These are phyloP conservation scores for Linderina pennispora DNA, from an alignment of 192 early-diverging fungal species.

Conservation along the genomic window DNA sequence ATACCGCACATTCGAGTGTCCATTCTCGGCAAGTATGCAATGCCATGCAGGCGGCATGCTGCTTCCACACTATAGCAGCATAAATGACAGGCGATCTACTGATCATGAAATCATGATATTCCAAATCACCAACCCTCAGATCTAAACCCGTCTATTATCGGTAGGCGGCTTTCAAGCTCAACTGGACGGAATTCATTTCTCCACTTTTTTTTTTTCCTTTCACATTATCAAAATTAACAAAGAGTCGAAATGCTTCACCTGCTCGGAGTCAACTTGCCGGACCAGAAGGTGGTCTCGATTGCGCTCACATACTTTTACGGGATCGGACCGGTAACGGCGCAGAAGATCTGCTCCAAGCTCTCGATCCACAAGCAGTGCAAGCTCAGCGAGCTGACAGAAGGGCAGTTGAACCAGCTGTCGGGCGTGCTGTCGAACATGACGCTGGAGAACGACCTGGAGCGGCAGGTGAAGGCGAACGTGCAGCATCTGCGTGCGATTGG, in stretches of 20 bases:
- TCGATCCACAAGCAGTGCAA: constrained; percentile 81
- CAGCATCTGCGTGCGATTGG: constrained; percentile 67
- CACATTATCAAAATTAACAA: background rate
- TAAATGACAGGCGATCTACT: no score
- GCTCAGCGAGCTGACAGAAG: constrained; percentile 81
- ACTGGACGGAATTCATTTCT: constrained; percentile 3
- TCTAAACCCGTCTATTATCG: no score
- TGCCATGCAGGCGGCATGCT: no score
- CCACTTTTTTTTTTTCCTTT: background rate
- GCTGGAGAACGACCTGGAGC: constrained; percentile 73
- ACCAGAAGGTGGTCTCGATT: constrained; percentile 78
- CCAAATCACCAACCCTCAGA: no score
- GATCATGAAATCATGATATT: no score
- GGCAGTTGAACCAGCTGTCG: constrained; percentile 81
- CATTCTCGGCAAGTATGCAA: no score
- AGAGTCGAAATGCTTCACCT: constrained; percentile 67
- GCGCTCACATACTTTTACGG: constrained; percentile 87
- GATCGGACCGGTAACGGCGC: constrained; percentile 71
- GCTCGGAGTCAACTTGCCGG: constrained; percentile 92
- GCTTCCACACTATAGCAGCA: no score
- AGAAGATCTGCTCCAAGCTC: constrained; percentile 71
- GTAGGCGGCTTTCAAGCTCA: background rate
- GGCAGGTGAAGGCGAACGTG: constrained; percentile 64
- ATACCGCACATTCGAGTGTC: no score
- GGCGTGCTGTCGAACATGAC: constrained; percentile 83